Percentiles rank a stretch among this genome's conserved stretches.
phyloP scores from a whole-genome alignment of 208 protist genomes.

The Strigomonas culicis region DNA sequence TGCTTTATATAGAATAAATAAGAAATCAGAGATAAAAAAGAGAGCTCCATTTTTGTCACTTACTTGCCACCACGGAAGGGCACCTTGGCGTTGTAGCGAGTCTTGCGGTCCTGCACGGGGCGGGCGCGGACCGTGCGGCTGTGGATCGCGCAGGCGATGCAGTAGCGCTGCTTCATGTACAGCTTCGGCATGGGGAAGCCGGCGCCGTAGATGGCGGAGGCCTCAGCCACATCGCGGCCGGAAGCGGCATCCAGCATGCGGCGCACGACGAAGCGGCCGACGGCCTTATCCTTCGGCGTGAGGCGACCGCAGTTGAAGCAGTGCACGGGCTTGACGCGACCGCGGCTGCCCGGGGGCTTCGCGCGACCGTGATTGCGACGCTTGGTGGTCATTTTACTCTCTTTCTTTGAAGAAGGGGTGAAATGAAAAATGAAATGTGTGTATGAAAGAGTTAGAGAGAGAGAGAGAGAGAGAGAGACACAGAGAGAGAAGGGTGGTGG shows the following conservation, averaged over 20 bases:
- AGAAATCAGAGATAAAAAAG: conserved; percentile 5
- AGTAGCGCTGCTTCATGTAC: conserved; percentile 99
- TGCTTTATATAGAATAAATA: conserved; percentile 8
- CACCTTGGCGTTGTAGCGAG: conserved; percentile 80
- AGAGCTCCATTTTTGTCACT: conserved; percentile 16
- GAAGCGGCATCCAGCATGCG: conserved; percentile 98
- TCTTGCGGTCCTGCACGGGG: conserved; percentile 77
- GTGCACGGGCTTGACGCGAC: conserved; percentile 88
- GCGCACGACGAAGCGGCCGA: conserved; percentile 98
- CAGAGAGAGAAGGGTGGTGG: neutral
- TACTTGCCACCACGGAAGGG: conserved; percentile 53
- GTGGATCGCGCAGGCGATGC: conserved; percentile 99
- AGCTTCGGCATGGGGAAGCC: conserved; percentile 97
- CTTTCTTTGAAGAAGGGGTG: neutral
- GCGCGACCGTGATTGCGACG: conserved; percentile 92
- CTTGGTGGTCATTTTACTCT: conserved; percentile 86
- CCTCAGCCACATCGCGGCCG: conserved; percentile 96
- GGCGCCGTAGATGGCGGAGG: conserved; percentile 89
- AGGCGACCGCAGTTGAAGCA: conserved; percentile 94
- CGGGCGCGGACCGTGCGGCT: conserved; percentile 95
- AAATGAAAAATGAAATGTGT: conserved; percentile 8
- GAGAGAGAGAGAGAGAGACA: neutral
- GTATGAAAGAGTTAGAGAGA: too few relatives aligned
- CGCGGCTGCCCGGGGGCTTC: conserved; percentile 90
- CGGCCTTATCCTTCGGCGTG: conserved; percentile 96